Conservation (phyloP, 176 grass and related monocot genomes). For the Triticum dicoccoides region DNA sequence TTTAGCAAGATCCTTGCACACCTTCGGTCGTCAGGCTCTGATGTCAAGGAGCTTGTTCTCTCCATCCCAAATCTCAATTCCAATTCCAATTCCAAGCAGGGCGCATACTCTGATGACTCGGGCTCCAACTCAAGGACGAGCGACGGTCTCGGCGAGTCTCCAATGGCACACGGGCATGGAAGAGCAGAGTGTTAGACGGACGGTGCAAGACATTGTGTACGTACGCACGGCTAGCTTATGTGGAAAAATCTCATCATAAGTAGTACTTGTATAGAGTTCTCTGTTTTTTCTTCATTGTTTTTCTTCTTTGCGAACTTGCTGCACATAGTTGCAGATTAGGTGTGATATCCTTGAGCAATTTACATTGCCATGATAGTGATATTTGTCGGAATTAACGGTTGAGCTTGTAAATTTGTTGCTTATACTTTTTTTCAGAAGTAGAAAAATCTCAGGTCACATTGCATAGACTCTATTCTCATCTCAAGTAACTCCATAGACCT, state of each 20-base stretch:
- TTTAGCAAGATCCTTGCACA: conserved; percentile 67
- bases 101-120: not conserved
- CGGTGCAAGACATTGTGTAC: too few species aligned
- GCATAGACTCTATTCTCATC: too few species aligned
- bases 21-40: conserved; percentile 40
- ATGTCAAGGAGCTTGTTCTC: conserved; percentile 48
- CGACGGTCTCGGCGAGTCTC: not conserved
- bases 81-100: not conserved
- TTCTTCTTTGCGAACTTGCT: too few species aligned
- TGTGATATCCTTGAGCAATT: not conserved
- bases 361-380: conserved; percentile 9
- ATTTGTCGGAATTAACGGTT: not conserved
- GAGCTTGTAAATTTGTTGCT: not conserved
- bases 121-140: not conserved
- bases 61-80: not conserved
- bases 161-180: not conserved
- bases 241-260: not conserved
- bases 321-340: not conserved
- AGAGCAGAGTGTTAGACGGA: not conserved
- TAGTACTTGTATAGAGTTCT: not conserved
- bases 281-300: not conserved
- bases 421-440: not conserved
- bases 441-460: not conserved
- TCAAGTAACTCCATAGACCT: too few species aligned
- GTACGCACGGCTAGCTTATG: not conserved